These are phyloP conservation scores for Porpolomopsis calyptriformis DNA, from an alignment of 768 basidiomycete genomes.

Conservation along the genomic window DNA sequence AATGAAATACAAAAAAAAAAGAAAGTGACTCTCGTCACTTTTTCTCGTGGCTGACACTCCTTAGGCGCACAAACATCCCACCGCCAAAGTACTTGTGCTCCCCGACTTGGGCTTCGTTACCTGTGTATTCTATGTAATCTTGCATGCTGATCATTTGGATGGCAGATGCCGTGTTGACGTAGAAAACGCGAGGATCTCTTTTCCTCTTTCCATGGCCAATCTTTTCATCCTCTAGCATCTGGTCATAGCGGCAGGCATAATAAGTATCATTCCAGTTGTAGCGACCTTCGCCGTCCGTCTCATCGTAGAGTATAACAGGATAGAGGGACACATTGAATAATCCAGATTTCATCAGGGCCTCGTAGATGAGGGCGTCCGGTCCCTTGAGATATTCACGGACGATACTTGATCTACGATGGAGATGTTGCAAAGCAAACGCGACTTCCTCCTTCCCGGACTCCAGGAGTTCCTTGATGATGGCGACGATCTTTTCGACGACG, in stretches of 20 bases:
- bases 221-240: neutral
- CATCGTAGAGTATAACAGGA: neutral
- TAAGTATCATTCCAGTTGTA: neutral
- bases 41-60: no score
- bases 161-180: neutral
- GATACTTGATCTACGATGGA: constrained; percentile 12
- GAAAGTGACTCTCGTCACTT: no score
- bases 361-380: constrained; percentile 10
- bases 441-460: constrained; percentile 1
- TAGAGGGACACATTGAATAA: constrained; percentile 5
- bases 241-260: neutral
- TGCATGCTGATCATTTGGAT: neutral
- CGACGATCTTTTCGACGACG: neutral
- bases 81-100: constrained; percentile 5
- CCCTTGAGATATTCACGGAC: constrained; percentile 12
- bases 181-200: neutral
- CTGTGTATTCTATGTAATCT: constrained; percentile 1
- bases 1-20: no score
- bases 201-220: neutral
- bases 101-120: constrained; percentile 1
- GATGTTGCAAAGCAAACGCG: constrained; percentile 11
- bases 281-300: constrained; percentile 1
- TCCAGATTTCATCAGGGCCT: constrained; percentile 4
- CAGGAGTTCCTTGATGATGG: constrained; percentile 1
- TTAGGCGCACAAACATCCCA: constrained; percentile 1